A percentile compares a stretch with the other conserved stretches of the same genome.
phyloP scores from a whole-genome alignment of 108 stramenopile genomes.

The Pseudonitzschia multistriata region DNA sequence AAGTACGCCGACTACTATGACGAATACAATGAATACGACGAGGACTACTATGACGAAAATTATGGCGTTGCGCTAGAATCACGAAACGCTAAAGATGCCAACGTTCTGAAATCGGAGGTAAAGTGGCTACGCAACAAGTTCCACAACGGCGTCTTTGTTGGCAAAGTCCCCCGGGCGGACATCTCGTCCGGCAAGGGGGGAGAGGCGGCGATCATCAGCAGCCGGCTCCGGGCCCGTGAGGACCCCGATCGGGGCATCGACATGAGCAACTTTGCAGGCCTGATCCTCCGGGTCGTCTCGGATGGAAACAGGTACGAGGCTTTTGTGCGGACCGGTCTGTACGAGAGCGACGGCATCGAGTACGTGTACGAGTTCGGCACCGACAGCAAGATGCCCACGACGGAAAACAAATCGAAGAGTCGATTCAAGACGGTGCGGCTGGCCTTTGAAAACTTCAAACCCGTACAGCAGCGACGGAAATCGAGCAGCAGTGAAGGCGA shows the following conservation, averaged over 20 bases:
- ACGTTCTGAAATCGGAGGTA: constrained; percentile 40
- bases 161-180: constrained; percentile 42
- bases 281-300: constrained; percentile 66
- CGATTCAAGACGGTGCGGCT: constrained; percentile 61
- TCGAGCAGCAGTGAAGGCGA: constrained; percentile 12
- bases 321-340: constrained; percentile 64
- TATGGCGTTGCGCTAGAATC: constrained; percentile 13
- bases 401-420: constrained; percentile 50
- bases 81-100: constrained; percentile 12
- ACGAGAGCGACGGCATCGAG: constrained; percentile 71
- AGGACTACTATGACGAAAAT: constrained; percentile 7
- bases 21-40: constrained; percentile 20
- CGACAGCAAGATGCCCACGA: constrained; percentile 42
- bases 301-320: constrained; percentile 81
- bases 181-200: constrained; percentile 26
- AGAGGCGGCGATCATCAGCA: constrained; percentile 68
- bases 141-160: constrained; percentile 75
- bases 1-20: neutral
- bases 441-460: constrained; percentile 50
- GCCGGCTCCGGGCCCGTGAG: constrained; percentile 66
- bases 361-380: constrained; percentile 80
- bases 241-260: constrained; percentile 72
- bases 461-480: constrained; percentile 23
- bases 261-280: constrained; percentile 67
- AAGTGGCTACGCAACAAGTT: constrained; percentile 78